phyloP scores from a whole-genome alignment of 2,329 filamentous ascomycete genomes.

The Talaromyces verruculosus region DNA sequence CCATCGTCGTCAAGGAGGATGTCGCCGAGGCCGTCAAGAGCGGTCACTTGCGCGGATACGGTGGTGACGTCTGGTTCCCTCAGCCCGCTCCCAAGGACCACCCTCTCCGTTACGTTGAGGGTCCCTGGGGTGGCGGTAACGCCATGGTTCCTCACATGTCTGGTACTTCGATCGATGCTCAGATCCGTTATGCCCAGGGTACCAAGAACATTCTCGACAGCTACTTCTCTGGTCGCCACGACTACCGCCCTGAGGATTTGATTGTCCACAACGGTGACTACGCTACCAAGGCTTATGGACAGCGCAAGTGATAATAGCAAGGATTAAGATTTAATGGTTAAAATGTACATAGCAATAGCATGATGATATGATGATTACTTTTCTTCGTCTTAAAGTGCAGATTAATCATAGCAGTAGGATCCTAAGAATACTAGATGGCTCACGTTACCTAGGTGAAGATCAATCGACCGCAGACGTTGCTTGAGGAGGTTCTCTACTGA shows the following conservation, averaged over 20 bases:
- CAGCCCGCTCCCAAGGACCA: slow-evolving; percentile 95
- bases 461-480: too few relatives aligned
- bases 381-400: background rate
- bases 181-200: slow-evolving; percentile 85
- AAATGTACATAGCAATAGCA: slow-evolving; percentile 10
- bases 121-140: slow-evolving; percentile 94
- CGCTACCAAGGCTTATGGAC: slow-evolving; percentile 89
- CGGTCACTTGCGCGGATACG: slow-evolving; percentile 65
- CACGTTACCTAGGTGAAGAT: too few relatives aligned
- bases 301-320: slow-evolving; percentile 50
- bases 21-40: slow-evolving; percentile 89
- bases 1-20: slow-evolving; percentile 99
- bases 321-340: background rate
- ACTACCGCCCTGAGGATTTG: slow-evolving; percentile 87
- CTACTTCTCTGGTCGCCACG: slow-evolving; percentile 82
- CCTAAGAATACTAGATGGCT: too few relatives aligned
- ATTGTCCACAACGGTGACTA: slow-evolving; percentile 91
- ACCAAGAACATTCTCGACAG: slow-evolving; percentile 86
- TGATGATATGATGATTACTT: background rate
- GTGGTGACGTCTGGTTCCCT: slow-evolving; percentile 75
- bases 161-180: slow-evolving; percentile 95
- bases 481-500: too few relatives aligned
- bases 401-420: background rate
- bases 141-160: slow-evolving; percentile 99
- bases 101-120: slow-evolving; percentile 86